A percentile compares a stretch with the other conserved stretches of the same genome.
These are phyloP conservation scores for Mycothermus thermophilus DNA, from an alignment of 495 filamentous ascomycete species.

Conservation along the genomic window DNA sequence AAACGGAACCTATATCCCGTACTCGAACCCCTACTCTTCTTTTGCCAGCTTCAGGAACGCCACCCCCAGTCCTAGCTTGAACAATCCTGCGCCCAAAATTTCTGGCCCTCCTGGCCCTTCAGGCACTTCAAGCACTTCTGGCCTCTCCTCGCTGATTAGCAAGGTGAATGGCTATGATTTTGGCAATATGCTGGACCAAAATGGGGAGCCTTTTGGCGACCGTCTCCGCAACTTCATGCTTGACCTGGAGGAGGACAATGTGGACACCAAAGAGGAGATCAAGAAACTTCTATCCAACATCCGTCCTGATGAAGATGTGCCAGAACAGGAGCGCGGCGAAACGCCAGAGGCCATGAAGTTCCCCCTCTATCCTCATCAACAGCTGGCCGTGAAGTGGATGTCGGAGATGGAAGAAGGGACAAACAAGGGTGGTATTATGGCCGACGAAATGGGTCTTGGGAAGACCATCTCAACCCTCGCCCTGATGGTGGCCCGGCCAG, in stretches of 20 bases:
- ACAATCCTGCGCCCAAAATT: too few relatives aligned
- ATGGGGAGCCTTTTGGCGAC: constrained; percentile 13
- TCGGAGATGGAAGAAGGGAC: constrained; percentile 62
- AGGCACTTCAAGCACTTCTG: too few relatives aligned
- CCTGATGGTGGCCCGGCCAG: constrained; percentile 61
- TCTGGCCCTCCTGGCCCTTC: too few relatives aligned
- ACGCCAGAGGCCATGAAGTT: constrained; percentile 61
- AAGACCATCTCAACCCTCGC: constrained; percentile 88
- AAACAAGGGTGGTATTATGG: constrained; percentile 73
- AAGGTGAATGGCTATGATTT: constrained; percentile 13
- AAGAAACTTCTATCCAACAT: constrained; percentile 57
- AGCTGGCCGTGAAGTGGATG: constrained; percentile 72
- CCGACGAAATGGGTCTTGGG: constrained; percentile 90
- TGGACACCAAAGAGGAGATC: constrained; percentile 49
- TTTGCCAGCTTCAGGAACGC: too few relatives aligned
- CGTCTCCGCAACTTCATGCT: constrained; percentile 21
- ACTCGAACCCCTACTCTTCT: too few relatives aligned
- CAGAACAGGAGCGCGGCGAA: constrained; percentile 49
- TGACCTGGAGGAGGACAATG: constrained; percentile 38
- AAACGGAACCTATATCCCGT: too few relatives aligned
- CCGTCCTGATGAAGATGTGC: constrained; percentile 56
- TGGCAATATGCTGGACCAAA: constrained; percentile 12
- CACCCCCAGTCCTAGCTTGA: too few relatives aligned
- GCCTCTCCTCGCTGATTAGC: too few relatives aligned
- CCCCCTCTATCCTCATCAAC: constrained; percentile 68